phyloP scores from a whole-genome alignment of 179 eudicot genomes.

The Actinidia polygama region DNA sequence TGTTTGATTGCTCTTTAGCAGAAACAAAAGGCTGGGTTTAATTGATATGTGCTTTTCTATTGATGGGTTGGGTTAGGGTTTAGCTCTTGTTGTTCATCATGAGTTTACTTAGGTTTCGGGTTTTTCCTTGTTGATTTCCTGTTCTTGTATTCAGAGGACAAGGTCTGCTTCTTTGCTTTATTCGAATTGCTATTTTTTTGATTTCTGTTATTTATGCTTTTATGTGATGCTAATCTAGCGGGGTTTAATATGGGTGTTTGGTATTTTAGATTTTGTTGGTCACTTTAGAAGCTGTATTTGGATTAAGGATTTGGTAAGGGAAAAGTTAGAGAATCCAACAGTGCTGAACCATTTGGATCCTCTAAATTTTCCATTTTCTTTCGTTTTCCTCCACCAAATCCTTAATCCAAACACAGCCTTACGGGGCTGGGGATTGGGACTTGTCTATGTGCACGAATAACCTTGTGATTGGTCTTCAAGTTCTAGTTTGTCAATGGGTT shows the following conservation, averaged over 20 bases:
- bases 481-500: background rate
- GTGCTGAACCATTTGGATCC: no score
- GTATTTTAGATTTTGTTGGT: background rate
- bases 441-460: background rate
- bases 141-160: background rate
- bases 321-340: no score
- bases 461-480: background rate
- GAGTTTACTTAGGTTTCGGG: no score
- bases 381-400: no score
- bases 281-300: background rate
- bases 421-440: no score
- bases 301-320: no score
- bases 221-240: background rate
- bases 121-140: background rate
- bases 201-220: background rate
- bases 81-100: background rate
- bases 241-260: background rate
- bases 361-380: no score
- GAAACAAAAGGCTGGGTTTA: no score
- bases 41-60: no score
- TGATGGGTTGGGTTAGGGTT: background rate
- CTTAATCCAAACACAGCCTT: no score
- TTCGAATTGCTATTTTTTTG: background rate
- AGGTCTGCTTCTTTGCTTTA: background rate
- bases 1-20: no score